Evolutionary conservation across 257 asterid genomes (phyloP).

Genomic region (Solanum neorickii): DNA sequence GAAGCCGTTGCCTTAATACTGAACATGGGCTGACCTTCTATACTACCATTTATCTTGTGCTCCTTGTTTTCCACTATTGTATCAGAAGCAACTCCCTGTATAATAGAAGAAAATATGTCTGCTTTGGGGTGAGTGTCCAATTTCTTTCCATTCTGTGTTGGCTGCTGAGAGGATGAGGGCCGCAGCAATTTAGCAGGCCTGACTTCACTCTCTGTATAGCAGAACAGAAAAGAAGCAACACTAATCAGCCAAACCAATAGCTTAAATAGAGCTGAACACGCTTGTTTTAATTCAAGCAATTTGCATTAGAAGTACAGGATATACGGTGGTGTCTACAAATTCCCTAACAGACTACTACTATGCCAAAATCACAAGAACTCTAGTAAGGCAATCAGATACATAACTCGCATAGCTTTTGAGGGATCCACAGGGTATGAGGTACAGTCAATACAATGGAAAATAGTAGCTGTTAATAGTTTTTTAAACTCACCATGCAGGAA

Average conservation of each 20-base stretch:
- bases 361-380: background rate
- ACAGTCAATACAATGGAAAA: background rate
- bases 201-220: constrained; percentile 46
- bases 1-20: constrained; percentile 22
- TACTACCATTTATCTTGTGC: constrained; percentile 29
- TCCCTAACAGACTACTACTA: background rate
- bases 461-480: background rate
- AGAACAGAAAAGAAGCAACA: constrained; percentile 17
- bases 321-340: background rate
- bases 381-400: background rate
- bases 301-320: background rate
- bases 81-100: constrained; percentile 14
- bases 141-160: constrained; percentile 45
- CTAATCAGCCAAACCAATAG: constrained; percentile 17
- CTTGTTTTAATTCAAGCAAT: background rate
- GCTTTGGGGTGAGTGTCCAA: constrained; percentile 24
- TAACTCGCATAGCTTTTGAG: background rate
- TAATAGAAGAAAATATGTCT: constrained; percentile 15
- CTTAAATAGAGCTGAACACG: constrained; percentile 3
- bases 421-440: background rate
- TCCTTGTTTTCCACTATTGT: constrained; percentile 14
- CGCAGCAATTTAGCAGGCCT: constrained; percentile 44
- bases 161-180: constrained; percentile 24
- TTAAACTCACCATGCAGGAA: constrained; percentile 56
- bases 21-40: constrained; percentile 20